These are phyloP conservation scores for Typha latifolia DNA, from an alignment of 176 grass and related monocot genomes.

Conservation along the genomic window DNA sequence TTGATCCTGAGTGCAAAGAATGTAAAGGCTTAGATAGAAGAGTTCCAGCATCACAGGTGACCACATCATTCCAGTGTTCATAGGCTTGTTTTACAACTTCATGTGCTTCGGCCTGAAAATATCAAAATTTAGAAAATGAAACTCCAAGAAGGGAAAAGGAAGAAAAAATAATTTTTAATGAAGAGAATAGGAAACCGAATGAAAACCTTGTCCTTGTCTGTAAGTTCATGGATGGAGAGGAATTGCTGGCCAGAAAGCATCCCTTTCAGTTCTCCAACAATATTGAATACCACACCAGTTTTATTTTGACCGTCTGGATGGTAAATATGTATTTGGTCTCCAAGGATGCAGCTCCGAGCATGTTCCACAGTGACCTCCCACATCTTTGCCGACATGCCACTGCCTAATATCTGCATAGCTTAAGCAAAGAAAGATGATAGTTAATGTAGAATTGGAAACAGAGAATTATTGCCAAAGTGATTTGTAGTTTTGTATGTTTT, in stretches of 20 bases:
- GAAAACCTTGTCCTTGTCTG: conserved; percentile 57
- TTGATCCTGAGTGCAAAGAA: conserved; percentile 28
- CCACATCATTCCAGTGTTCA: conserved; percentile 58
- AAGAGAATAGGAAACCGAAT: background rate
- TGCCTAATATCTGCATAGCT: conserved; percentile 74
- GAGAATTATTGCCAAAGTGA: conserved; percentile 5
- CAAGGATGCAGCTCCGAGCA: conserved; percentile 47
- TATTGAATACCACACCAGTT: conserved; percentile 58
- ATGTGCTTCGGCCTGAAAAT: conserved; percentile 52
- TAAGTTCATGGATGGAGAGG: conserved; percentile 40
- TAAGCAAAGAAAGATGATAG: conserved; percentile 19
- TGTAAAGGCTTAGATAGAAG: conserved; percentile 22
- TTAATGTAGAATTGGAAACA: conserved; percentile 17
- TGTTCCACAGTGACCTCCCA: conserved; percentile 82
- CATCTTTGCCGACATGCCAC: conserved; percentile 86
- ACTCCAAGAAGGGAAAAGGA: background rate
- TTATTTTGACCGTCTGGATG: conserved; percentile 42
- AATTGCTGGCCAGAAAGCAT: conserved; percentile 42
- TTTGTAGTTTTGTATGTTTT: conserved; percentile 5
- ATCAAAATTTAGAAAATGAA: too few relatives aligned
- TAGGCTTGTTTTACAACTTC: conserved; percentile 52
- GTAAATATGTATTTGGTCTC: conserved; percentile 57
- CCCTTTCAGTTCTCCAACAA: conserved; percentile 65
- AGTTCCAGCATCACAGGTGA: conserved; percentile 32
- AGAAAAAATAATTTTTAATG: conserved; percentile 1